Base-by-base conservation (phyloP, 768 basidiomycete genomes). In the Strobilomyces confusus region DNA sequence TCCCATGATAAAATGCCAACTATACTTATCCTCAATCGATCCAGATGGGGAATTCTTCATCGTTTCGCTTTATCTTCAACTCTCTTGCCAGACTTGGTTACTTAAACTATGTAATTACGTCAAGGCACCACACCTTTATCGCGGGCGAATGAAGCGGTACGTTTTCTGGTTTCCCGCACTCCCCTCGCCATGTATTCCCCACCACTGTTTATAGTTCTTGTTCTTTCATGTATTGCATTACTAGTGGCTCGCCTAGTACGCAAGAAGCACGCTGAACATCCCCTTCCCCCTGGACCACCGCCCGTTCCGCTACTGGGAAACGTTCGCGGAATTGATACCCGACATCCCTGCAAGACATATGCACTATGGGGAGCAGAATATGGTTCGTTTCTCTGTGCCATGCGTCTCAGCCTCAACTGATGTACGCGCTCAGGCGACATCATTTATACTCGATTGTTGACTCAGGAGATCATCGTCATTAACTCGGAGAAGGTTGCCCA, bases 401-500 rank as follows among this genome's bases (percentile, higher is more conserved):
- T 26, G 1, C 20, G 32, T 15, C 13, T 17, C 4, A 3, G 20
- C 30, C 9, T 13, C 33, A 36, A 34, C 37, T 44, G 29, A 52
- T 44, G 20, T 25, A 17, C n/a, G 14, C n/a, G 1, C 46, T 29
- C 17, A 66, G 65, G 65, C 9, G 55, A 32, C 8, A 51, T 66
- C 20, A 57, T 66, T 9, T 63, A 68, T 15, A 57, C 63, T 33
- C 61, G 61, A 36, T 43, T 66, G 7, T 34, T 66, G 44, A 61
- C 48, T 5, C 65, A 66, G 17, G 55, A 63, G 17, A 61, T 68
- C 33, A 55, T 66, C 17, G 38, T 68, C 12, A 57, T 66, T 2
- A 68, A 63, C 29, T 68, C 63, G 0, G 66, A 68, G 25, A 55
- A 60, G 52, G 23, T 66, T 23, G 63, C 66, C 0, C 56, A 55